These are phyloP conservation scores for Fulvia fulva DNA, from an alignment of 2,329 filamentous ascomycete genomes.

Conservation along the genomic window DNA sequence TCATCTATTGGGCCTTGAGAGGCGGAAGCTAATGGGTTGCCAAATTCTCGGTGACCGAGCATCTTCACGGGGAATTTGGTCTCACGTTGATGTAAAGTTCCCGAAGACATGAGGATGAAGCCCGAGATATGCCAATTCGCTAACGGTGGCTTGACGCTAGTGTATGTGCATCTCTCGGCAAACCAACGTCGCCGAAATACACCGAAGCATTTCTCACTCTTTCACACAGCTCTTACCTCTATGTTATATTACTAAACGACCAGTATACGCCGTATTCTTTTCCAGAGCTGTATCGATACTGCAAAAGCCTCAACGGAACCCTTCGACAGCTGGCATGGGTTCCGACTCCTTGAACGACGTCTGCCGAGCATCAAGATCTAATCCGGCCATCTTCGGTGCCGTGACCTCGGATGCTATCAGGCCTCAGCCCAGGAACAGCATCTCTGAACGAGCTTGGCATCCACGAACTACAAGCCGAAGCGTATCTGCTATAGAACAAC, in stretches of 20 bases:
- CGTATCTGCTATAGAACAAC: background rate
- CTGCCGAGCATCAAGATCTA: background rate
- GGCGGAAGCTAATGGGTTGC: conserved; percentile 2
- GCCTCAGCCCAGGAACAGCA: background rate
- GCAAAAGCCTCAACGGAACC: too few relatives aligned
- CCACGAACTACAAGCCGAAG: background rate
- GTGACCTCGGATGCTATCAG: background rate
- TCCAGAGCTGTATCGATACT: too few relatives aligned
- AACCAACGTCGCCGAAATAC: background rate
- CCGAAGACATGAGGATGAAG: background rate
- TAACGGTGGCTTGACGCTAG: background rate
- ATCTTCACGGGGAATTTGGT: background rate
- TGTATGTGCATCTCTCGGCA: background rate
- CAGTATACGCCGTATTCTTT: too few relatives aligned
- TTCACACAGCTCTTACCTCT: background rate
- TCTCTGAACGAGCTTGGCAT: background rate
- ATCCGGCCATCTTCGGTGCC: background rate
- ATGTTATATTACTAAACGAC: too few relatives aligned
- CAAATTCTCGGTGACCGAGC: background rate
- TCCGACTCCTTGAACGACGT: background rate
- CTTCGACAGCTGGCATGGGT: too few relatives aligned
- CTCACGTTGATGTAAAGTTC: background rate
- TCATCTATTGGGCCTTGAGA: background rate
- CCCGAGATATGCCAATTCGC: background rate
- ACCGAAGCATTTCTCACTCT: background rate